These are phyloP conservation scores for Boletus sp. DNA, from an alignment of 768 basidiomycete species.

Conservation along the genomic window DNA sequence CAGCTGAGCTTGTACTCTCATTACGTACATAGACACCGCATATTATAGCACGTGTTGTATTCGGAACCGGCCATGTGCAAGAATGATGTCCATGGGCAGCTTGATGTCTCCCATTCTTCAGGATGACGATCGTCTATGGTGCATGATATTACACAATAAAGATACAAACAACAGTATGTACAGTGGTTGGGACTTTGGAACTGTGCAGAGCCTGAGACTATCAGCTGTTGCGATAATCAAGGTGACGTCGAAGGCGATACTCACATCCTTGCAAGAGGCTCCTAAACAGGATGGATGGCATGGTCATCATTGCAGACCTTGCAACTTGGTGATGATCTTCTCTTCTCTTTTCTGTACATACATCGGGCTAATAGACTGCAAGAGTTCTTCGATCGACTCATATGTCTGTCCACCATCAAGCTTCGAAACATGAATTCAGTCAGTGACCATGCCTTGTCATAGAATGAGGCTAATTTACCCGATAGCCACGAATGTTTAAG, in stretches of 20 bases:
- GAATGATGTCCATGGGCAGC: not conserved
- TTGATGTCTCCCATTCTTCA: not conserved
- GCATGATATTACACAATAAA: conserved; percentile 17
- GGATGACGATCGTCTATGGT: not conserved
- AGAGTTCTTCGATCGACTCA: conserved; percentile 59
- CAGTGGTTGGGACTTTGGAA: not conserved
- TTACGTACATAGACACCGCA: not conserved
- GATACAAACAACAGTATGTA: not conserved
- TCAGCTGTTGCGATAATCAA: conserved; percentile 4
- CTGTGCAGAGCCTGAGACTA: not conserved
- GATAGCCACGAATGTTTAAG: conserved; percentile 55
- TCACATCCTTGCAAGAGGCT: conserved; percentile 3
- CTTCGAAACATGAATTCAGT: conserved; percentile 19
- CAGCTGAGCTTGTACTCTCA: not conserved
- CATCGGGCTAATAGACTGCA: conserved; percentile 52
- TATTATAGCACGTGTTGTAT: not conserved
- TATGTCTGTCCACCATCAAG: conserved; percentile 33
- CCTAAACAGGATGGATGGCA: not conserved
- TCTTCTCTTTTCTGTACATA: conserved; percentile 49
- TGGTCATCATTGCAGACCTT: conserved; percentile 35
- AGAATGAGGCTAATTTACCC: conserved; percentile 34
- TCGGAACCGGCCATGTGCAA: not conserved
- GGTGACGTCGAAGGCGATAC: not conserved
- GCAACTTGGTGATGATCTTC: conserved; percentile 45
- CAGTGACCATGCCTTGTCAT: conserved; percentile 1